Evolutionary conservation across 2,329 filamentous ascomycete species (phyloP).

Genomic region (Aspergillus jensenii): DNA sequence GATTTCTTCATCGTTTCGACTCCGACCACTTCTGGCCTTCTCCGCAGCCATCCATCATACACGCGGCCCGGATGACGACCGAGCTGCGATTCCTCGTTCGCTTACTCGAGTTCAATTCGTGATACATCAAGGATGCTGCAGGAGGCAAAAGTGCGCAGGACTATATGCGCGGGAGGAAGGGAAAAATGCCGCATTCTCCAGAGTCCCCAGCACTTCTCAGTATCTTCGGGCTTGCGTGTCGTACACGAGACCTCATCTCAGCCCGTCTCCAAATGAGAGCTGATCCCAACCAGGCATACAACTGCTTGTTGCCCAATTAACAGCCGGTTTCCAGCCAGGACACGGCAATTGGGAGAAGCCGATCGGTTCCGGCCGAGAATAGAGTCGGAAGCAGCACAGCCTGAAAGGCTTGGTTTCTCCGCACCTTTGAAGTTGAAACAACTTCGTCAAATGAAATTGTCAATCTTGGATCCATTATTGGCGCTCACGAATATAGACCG

Average conservation of each 20-base stretch:
- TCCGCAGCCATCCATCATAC: conserved; percentile 13
- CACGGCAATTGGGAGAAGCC: conserved; percentile 10
- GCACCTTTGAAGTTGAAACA: conserved; percentile 8
- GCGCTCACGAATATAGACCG: conserved; percentile 8
- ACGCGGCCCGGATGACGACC: conserved; percentile 14
- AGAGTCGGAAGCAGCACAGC: conserved; percentile 15
- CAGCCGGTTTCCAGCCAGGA: background rate
- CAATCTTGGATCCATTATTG: conserved; percentile 6
- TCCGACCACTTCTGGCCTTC: conserved; percentile 8
- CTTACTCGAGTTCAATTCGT: conserved; percentile 1
- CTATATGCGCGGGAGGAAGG: background rate
- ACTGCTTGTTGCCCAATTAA: conserved; percentile 9
- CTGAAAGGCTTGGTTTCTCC: conserved; percentile 6
- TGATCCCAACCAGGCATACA: background rate
- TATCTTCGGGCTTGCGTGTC: background rate
- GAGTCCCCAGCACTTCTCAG: background rate
- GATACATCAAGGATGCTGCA: background rate
- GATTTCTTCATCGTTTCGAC: conserved; percentile 4
- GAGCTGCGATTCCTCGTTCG: background rate
- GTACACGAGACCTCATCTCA: background rate
- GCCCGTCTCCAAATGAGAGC: background rate
- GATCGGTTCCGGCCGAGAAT: conserved; percentile 25
- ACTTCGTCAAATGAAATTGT: conserved; percentile 8
- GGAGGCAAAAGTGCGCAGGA: background rate
- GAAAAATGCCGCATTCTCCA: conserved; percentile 9